Evolutionary conservation across 2,329 filamentous ascomycete genomes (phyloP).

Genomic region (Fusarium sterilihyphosum): DNA sequence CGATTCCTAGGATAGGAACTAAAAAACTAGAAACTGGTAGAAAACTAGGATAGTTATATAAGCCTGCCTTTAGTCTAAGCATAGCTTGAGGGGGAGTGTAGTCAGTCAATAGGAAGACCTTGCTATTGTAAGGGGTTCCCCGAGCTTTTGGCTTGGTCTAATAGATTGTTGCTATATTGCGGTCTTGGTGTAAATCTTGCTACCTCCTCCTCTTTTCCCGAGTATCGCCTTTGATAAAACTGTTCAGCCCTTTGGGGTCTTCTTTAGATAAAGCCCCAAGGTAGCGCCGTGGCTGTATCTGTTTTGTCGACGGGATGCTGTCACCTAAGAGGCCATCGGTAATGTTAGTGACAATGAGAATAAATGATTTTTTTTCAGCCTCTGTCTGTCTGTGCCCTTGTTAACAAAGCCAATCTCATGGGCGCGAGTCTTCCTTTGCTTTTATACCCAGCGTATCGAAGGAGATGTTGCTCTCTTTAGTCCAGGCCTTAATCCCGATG

Average conservation of each 20-base stretch:
- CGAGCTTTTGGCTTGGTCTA: too few species aligned
- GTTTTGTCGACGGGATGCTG: neutral
- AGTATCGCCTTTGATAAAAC: neutral
- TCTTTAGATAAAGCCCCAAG: neutral
- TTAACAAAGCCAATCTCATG: neutral
- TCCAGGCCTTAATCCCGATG: neutral
- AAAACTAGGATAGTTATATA: too few species aligned
- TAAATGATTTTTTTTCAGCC: neutral
- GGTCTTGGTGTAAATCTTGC: neutral
- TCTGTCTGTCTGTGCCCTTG: neutral
- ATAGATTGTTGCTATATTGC: neutral
- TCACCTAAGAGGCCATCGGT: neutral
- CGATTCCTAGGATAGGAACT: too few species aligned
- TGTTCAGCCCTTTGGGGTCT: neutral
- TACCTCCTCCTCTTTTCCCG: neutral
- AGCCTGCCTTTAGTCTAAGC: too few species aligned
- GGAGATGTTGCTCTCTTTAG: neutral
- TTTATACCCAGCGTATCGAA: neutral
- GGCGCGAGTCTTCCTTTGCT: neutral
- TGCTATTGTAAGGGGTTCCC: too few species aligned
- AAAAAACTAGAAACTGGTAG: too few species aligned
- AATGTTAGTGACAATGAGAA: neutral
- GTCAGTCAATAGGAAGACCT: too few species aligned
- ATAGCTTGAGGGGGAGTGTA: too few species aligned
- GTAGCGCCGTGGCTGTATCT: neutral